Evolutionary conservation across 345 rosid species (phyloP).

Genomic region (Hypericum androsaemum): DNA sequence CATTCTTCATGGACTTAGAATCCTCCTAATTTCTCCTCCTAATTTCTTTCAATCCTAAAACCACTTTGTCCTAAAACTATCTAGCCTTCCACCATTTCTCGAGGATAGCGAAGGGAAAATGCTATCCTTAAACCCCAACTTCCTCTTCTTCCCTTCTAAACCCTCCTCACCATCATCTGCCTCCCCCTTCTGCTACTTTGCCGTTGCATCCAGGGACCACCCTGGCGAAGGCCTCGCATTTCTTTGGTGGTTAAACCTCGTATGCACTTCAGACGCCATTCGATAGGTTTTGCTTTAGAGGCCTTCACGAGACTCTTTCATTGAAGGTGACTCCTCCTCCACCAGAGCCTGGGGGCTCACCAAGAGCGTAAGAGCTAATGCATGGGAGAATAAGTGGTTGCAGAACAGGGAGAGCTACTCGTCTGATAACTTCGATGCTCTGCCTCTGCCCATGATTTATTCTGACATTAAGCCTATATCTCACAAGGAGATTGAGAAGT

Average conservation of each 20-base stretch:
- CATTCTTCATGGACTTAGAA: too few relatives aligned
- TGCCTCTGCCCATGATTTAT: conserved; percentile 92
- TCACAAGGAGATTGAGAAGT: conserved; percentile 57
- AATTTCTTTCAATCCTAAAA: too few relatives aligned
- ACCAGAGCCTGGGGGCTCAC: conserved; percentile 2
- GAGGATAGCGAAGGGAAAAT: too few relatives aligned
- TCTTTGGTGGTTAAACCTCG: conserved; percentile 36
- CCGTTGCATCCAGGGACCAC: conserved; percentile 41
- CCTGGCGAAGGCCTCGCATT: conserved; percentile 36
- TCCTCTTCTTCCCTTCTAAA: conserved; percentile 26
- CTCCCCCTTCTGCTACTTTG: conserved; percentile 49
- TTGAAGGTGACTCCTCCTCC: conserved; percentile 4
- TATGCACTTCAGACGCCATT: conserved; percentile 33
- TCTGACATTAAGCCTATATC: conserved; percentile 71
- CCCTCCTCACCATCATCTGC: conserved; percentile 24
- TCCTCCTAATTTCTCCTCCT: too few relatives aligned
- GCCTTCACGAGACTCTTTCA: conserved; percentile 19
- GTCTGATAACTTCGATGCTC: conserved; percentile 55
- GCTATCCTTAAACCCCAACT: conserved; percentile 49
- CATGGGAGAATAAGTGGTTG: conserved; percentile 65
- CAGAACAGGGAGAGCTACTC: conserved; percentile 69
- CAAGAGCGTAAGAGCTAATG: conserved; percentile 39
- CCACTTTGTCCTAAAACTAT: too few relatives aligned
- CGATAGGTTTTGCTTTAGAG: conserved; percentile 36
- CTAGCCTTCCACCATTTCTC: too few relatives aligned